A percentile compares a stretch with the other conserved stretches of the same genome.
phyloP scores from a whole-genome alignment of 2,329 filamentous ascomycete species.

The Emmonsiellopsis sp. region DNA sequence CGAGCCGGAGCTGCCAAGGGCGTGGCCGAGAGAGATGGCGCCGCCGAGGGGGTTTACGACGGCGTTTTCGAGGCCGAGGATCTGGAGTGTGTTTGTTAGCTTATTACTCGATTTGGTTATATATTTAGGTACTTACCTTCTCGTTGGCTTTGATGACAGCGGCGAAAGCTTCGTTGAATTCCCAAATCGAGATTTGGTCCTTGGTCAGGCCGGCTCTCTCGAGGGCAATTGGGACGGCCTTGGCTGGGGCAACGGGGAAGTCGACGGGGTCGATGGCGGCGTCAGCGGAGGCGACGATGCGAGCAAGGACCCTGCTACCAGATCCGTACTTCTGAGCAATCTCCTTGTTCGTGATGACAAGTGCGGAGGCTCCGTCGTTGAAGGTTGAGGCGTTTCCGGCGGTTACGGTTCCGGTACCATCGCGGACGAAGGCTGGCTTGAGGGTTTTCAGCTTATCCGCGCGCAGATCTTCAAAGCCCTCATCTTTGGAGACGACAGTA shows the following conservation, averaged over 20 bases:
- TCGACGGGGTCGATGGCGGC: slow-evolving; percentile 85
- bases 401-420: slow-evolving; percentile 82
- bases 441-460: slow-evolving; percentile 75
- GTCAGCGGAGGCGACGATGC: slow-evolving; percentile 77
- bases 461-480: slow-evolving; percentile 82
- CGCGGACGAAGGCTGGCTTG: slow-evolving; percentile 82
- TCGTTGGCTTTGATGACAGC: slow-evolving; percentile 91
- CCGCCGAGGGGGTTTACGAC: slow-evolving; percentile 83
- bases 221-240: slow-evolving; percentile 84
- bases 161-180: slow-evolving; percentile 98
- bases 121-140: slow-evolving; percentile 48
- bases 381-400: slow-evolving; percentile 90
- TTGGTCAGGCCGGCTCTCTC: slow-evolving; percentile 82
- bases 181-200: slow-evolving; percentile 89
- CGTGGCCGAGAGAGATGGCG: slow-evolving; percentile 85
- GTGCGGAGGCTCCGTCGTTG: slow-evolving; percentile 86
- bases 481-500: slow-evolving; percentile 68
- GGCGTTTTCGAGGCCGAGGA: slow-evolving; percentile 68
- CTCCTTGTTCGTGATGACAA: slow-evolving; percentile 74
- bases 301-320: slow-evolving; percentile 73
- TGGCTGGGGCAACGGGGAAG: slow-evolving; percentile 86
- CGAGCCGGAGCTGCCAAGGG: slow-evolving; percentile 85
- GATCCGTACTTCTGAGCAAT: slow-evolving; percentile 72
- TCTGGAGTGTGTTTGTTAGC: slow-evolving; percentile 39
- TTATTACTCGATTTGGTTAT: background rate